Evolutionary conservation across 1,139 yeast species (phyloP).

Genomic region (Scheffersomyces cryptocercus): DNA sequence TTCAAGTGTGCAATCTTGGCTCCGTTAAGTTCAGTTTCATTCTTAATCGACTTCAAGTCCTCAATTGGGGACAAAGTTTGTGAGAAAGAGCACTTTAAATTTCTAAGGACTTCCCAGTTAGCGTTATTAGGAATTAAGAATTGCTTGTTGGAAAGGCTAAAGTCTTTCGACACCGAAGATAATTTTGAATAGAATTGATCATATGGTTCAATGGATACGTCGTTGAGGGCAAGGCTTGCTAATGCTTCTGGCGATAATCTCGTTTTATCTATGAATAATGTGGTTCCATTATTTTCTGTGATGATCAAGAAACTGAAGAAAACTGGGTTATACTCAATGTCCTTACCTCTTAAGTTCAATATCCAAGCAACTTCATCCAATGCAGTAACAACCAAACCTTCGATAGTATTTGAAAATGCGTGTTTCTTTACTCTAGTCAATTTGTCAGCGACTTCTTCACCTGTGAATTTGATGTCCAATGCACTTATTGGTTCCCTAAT

Average conservation of each 20-base stretch:
- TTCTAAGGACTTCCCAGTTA: slow-evolving; percentile 80
- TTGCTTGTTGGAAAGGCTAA: slow-evolving; percentile 39
- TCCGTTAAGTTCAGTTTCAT: slow-evolving; percentile 69
- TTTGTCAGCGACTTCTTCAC: slow-evolving; percentile 48
- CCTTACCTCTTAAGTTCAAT: slow-evolving; percentile 81
- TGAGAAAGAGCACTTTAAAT: slow-evolving; percentile 41
- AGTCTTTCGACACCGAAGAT: slow-evolving; percentile 40
- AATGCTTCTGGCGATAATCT: slow-evolving; percentile 11
- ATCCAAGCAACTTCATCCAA: slow-evolving; percentile 94
- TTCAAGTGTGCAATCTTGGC: slow-evolving; percentile 78
- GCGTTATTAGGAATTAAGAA: slow-evolving; percentile 65
- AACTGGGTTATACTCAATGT: slow-evolving; percentile 87
- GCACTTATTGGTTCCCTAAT: slow-evolving; percentile 44
- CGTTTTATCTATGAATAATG: slow-evolving; percentile 58
- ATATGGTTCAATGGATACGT: slow-evolving; percentile 54
- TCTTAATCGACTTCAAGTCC: slow-evolving; percentile 76
- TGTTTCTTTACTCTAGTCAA: slow-evolving; percentile 44
- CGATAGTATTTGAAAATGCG: slow-evolving; percentile 43
- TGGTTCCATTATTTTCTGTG: slow-evolving; percentile 45
- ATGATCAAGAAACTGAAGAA: slow-evolving; percentile 79
- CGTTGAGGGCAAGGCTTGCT: slow-evolving; percentile 32
- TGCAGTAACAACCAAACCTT: slow-evolving; percentile 62
- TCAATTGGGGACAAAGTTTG: slow-evolving; percentile 63
- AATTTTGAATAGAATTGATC: slow-evolving; percentile 57
- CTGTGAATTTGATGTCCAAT: slow-evolving; percentile 48